These are phyloP conservation scores for Cutaneotrichosporon sp. DNA, from an alignment of 1,284 basidiomycete genomes.

Conservation along the genomic window DNA sequence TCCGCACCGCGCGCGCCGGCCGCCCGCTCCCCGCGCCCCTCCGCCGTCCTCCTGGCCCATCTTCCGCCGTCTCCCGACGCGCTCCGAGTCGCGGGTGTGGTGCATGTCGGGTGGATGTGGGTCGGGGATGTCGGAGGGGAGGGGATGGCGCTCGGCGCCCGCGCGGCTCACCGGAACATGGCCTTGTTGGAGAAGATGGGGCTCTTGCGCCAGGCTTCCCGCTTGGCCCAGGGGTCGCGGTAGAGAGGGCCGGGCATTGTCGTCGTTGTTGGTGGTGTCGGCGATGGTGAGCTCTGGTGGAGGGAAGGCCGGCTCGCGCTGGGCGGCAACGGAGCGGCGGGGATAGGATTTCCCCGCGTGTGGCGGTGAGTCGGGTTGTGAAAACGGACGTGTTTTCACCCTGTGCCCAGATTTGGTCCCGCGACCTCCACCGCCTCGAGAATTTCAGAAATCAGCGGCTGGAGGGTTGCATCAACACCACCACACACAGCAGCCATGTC, in stretches of 20 bases:
- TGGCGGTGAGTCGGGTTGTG: neutral
- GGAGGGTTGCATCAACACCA: neutral
- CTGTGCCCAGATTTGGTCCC: neutral
- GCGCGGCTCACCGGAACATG: conserved; percentile 63
- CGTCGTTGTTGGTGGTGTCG: conserved; percentile 7
- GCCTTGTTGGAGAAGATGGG: conserved; percentile 79
- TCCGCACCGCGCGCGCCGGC: no score
- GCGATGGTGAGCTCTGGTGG: neutral
- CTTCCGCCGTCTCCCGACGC: no score
- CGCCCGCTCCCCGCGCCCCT: neutral
- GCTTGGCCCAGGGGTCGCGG: conserved; percentile 91
- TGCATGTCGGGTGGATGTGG: no score
- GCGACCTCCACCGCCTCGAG: neutral
- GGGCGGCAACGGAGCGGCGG: neutral
- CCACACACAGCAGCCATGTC: conserved; percentile 29
- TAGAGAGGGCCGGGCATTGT: conserved; percentile 63
- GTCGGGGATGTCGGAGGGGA: neutral
- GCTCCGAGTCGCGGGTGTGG: no score
- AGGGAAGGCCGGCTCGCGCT: neutral
- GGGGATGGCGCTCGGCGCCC: no score
- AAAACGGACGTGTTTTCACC: neutral
- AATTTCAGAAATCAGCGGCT: neutral
- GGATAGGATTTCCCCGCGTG: conserved; percentile 5
- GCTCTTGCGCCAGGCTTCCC: conserved; percentile 89
- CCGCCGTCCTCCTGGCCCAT: no score